Evolutionary conservation across 129 eudicot species (phyloP).

Genomic region (Smallanthus sonchifolius): DNA sequence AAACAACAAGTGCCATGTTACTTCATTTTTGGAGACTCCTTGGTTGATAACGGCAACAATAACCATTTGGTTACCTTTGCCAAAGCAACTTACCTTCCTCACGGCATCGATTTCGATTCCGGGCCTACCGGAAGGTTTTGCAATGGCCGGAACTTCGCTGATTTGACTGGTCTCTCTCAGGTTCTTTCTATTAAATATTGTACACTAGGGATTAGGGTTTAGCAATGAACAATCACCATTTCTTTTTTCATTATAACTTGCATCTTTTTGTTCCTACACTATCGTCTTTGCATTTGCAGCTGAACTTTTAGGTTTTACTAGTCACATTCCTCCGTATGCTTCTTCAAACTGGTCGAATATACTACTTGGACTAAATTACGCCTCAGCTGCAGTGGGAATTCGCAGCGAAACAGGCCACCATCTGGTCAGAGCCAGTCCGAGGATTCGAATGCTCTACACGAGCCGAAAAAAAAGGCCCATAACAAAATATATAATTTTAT

Average conservation of each 20-base stretch:
- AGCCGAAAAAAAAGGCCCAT: too few species aligned
- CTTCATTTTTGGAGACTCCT: slow-evolving; percentile 36
- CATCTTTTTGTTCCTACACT: background rate
- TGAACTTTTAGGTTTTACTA: slow-evolving; percentile 34
- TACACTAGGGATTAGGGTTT: too few species aligned
- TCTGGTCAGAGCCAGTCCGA: too few species aligned
- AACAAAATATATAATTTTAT: too few species aligned
- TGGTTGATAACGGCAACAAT: slow-evolving; percentile 32
- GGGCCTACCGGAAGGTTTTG: slow-evolving; percentile 43
- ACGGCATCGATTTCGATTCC: slow-evolving; percentile 27
- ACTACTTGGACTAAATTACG: slow-evolving; percentile 34
- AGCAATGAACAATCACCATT: too few species aligned
- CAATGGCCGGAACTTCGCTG: slow-evolving; percentile 29
- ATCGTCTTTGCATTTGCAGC: slow-evolving; percentile 25
- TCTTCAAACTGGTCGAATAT: slow-evolving; percentile 20
- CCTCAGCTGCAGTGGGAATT: slow-evolving; percentile 40
- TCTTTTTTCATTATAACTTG: background rate
- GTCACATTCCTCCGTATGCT: slow-evolving; percentile 33
- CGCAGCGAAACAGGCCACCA: slow-evolving; percentile 34
- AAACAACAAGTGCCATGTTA: slow-evolving; percentile 35
- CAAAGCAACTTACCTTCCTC: slow-evolving; percentile 40
- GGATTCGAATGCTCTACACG: too few species aligned
- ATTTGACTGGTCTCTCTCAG: slow-evolving; percentile 16
- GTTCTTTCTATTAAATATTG: background rate
- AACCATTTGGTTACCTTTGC: slow-evolving; percentile 28